Percentiles rank a stretch among this genome's conserved stretches.
Conservation (phyloP, 805 yeast species). For the Helenozyma baotianmanensis region DNA sequence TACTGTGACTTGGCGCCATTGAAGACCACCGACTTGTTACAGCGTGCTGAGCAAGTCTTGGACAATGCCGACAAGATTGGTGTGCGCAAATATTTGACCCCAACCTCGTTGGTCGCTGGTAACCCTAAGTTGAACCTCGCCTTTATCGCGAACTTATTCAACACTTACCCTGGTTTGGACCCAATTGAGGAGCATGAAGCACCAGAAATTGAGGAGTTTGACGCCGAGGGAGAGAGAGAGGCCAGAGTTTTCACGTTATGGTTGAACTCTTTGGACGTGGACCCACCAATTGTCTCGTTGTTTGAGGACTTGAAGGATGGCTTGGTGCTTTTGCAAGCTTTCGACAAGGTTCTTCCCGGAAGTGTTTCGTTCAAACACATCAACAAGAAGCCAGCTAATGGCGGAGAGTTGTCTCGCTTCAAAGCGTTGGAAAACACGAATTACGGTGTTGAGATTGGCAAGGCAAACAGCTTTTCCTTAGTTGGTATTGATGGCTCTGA, state of each 20-base stretch:
- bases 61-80: conserved; percentile 85
- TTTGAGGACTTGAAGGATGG: conserved; percentile 97
- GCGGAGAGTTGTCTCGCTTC: conserved; percentile 77
- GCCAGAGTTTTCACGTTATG: conserved; percentile 97
- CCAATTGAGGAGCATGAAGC: conserved; percentile 89
- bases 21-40: conserved; percentile 65
- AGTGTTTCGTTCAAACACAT: conserved; percentile 73
- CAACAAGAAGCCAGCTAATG: conserved; percentile 76
- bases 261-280: conserved; percentile 94
- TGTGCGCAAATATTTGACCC: conserved; percentile 91
- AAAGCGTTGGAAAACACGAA: conserved; percentile 97
- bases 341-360: conserved; percentile 93
- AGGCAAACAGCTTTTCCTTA: conserved; percentile 83
- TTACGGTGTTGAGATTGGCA: conserved; percentile 96
- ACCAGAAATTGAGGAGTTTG: conserved; percentile 95
- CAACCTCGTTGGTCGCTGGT: conserved; percentile 89
- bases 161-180: conserved; percentile 94
- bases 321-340: conserved; percentile 81
- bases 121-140: conserved; percentile 96
- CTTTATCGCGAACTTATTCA: conserved; percentile 94
- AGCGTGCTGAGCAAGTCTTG: conserved; percentile 85
- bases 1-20: conserved; percentile 79
- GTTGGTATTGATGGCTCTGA: conserved; percentile 99
- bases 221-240: conserved; percentile 99
- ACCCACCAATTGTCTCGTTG: conserved; percentile 85